Conservation (phyloP, 352 stramenopile species). For the Pythium sukuiense region DNA sequence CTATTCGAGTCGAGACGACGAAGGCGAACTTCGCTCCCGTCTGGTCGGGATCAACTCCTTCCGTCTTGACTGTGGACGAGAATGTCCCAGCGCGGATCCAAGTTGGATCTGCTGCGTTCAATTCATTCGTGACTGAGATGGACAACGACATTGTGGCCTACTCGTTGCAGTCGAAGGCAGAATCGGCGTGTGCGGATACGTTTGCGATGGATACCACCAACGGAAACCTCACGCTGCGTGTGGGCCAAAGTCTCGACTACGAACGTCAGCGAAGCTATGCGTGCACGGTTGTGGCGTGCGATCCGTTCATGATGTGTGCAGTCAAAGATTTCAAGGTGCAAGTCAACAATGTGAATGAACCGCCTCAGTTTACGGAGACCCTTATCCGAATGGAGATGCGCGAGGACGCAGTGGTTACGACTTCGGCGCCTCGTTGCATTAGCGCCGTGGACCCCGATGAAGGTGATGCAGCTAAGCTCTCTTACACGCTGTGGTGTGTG, state of each 20-base stretch:
- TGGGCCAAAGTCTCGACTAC: conserved; percentile 36
- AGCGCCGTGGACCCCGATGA: conserved; percentile 43
- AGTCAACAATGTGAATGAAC: conserved; percentile 58
- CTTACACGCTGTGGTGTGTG: conserved; percentile 42
- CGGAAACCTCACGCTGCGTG: conserved; percentile 36
- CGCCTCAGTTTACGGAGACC: conserved; percentile 38
- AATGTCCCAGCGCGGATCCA: conserved; percentile 34
- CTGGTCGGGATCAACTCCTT: conserved; percentile 35
- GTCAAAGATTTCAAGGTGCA: conserved; percentile 41
- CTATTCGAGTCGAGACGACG: conserved; percentile 35
- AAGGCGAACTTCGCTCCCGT: conserved; percentile 54
- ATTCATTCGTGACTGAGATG: conserved; percentile 35
- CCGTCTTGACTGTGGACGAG: conserved; percentile 39
- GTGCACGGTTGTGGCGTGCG: conserved; percentile 54
- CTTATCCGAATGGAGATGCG: conserved; percentile 34
- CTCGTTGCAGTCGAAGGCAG: conserved; percentile 52
- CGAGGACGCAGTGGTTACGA: conserved; percentile 33
- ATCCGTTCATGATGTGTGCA: conserved; percentile 50
- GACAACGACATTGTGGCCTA: conserved; percentile 47
- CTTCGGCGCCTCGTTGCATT: conserved; percentile 36
- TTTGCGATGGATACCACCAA: conserved; percentile 36
- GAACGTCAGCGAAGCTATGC: conserved; percentile 38
- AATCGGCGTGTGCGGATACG: conserved; percentile 46
- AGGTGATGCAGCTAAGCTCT: conserved; percentile 36
- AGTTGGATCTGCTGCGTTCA: conserved; percentile 24